Percentiles rank a stretch among this genome's conserved stretches.
Evolutionary conservation across 148 eudicot species (phyloP).

Genomic region (Vaccinium vitisidaea): DNA sequence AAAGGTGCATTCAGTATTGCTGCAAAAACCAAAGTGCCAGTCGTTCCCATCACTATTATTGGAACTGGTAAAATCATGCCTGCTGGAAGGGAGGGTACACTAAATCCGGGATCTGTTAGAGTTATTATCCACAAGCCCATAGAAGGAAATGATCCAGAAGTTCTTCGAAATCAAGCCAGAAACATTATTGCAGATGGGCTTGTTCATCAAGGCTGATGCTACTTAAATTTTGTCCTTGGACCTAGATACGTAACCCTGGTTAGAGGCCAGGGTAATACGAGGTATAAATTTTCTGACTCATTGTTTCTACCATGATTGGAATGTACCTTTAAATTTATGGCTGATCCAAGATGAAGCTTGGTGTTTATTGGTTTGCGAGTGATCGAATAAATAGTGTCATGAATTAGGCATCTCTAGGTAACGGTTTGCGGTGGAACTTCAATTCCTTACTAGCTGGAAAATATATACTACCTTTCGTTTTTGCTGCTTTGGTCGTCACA

Average conservation of each 20-base stretch:
- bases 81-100: slow-evolving; percentile 60
- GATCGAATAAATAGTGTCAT: too few relatives aligned
- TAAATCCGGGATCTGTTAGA: slow-evolving; percentile 73
- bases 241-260: neutral
- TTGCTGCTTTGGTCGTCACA: neutral
- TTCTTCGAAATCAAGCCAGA: slow-evolving; percentile 66
- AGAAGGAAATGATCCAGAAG: slow-evolving; percentile 58
- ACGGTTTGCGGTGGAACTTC: neutral
- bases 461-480: neutral
- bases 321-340: too few relatives aligned
- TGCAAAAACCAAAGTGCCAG: slow-evolving; percentile 74
- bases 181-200: slow-evolving; percentile 59
- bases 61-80: slow-evolving; percentile 98
- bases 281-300: slow-evolving; percentile 4
- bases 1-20: slow-evolving; percentile 98
- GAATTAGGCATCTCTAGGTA: neutral
- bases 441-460: neutral
- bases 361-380: neutral
- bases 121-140: slow-evolving; percentile 69
- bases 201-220: slow-evolving; percentile 33
- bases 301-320: neutral
- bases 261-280: neutral
- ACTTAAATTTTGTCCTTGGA: neutral
- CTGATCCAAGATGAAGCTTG: neutral
- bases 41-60: slow-evolving; percentile 79